Conservation (phyloP, 257 asterid genomes). For the Penstemon eatonii region DNA sequence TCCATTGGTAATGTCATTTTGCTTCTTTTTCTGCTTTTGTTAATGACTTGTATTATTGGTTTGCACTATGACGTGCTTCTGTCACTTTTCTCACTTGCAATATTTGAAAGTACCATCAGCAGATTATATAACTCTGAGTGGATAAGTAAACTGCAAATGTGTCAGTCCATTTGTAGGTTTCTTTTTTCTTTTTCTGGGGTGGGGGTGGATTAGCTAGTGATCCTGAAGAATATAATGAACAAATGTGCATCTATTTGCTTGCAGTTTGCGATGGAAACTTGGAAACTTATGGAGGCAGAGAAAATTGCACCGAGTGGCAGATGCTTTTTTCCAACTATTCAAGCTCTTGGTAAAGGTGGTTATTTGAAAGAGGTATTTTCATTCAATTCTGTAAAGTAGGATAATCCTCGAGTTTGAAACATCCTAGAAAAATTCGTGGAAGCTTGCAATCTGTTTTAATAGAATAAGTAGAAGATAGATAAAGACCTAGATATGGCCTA, state of each 20-base stretch:
- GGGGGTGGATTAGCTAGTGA: background rate
- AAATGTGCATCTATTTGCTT: conserved; percentile 17
- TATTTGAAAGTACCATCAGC: background rate
- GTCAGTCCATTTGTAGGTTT: background rate
- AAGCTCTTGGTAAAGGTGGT: conserved; percentile 85
- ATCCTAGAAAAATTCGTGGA: conserved; percentile 5
- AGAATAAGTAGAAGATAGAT: background rate
- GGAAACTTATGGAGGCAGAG: conserved; percentile 70
- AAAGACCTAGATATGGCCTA: background rate
- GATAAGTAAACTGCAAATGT: conserved; percentile 16
- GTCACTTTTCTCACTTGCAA: conserved; percentile 7
- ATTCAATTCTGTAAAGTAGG: background rate
- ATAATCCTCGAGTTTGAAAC: background rate
- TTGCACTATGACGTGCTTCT: background rate
- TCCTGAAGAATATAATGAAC: conserved; percentile 20
- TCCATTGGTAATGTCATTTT: conserved; percentile 60
- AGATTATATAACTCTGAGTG: background rate
- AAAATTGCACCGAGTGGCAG: conserved; percentile 49
- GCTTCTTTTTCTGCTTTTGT: background rate
- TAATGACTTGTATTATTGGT: background rate
- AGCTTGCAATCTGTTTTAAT: background rate
- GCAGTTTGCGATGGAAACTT: conserved; percentile 84
- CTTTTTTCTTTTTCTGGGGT: background rate
- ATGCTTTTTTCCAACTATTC: conserved; percentile 49
- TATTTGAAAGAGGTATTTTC: conserved; percentile 65